Base-by-base conservation (phyloP, 192 early-diverging fungal genomes). In the Phycomyces nitens region DNA sequence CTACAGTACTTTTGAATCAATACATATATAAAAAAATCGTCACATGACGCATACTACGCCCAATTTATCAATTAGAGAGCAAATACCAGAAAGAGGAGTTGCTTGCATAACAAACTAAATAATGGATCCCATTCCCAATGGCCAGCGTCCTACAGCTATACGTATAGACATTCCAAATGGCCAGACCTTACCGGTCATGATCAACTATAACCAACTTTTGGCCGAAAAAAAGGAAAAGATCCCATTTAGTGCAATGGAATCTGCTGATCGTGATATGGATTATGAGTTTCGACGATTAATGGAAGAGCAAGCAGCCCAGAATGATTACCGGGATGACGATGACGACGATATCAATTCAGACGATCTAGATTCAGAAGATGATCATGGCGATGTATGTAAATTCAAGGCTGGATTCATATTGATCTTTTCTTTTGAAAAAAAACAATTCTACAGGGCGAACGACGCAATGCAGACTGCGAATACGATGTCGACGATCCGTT, bases 401-500 rank as follows among this genome's bases (percentile, higher is more conserved):
- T 53, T 11, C 12, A 20, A 5, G 11, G 16, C 22, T 23, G 11
- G 14, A n/a, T 27, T 10, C 16, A 38, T 34, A 16, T 3, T 56
- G 15, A 29, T n/a, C n/a, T n/a, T n/a, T n/a, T n/a, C n/a, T n/a
- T n/a, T n/a, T n/a, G n/a, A n/a, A n/a, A n/a, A n/a, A n/a, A n/a
- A n/a, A n/a, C 29, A 16, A 23, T 14, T 26, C 2, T 5, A 26
- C 22, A 58, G 56, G 40, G 18, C 5, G 56, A 38, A 20, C 4
- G 15, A 5, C 34, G 34, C 9, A 58, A 41, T 3, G 18, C 54
- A 56, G 39, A 50, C 3, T 53, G 43, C 8, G 76, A 84, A 53
- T 84, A 84, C 34, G 82, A 84, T 44, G 56, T 77, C 53, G 75
- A 72, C 20, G 82, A 84, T 73, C 80, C 80, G 4, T 84, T 84